These are phyloP conservation scores for Meira nashicola DNA, from an alignment of 1,284 basidiomycete species.

Conservation along the genomic window DNA sequence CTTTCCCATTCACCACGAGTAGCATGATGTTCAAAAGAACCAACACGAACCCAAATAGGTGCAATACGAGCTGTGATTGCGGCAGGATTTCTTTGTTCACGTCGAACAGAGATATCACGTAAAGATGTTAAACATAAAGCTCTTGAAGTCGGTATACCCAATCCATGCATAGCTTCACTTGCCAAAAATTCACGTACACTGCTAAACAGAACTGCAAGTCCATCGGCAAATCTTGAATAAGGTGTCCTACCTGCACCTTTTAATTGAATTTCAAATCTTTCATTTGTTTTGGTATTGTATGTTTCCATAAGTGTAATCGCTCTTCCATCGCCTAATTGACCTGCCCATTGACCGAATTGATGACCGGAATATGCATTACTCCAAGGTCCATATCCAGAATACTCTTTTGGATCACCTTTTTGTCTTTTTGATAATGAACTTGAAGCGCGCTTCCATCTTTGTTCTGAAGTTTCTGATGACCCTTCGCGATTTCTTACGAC, in stretches of 20 bases:
- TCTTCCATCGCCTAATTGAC: conserved; percentile 93
- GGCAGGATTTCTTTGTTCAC: conserved; percentile 75
- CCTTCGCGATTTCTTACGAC: not conserved
- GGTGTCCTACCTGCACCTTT: conserved; percentile 93
- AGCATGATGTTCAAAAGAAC: conserved; percentile 83
- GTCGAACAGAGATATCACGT: conserved; percentile 68
- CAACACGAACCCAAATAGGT: conserved; percentile 85
- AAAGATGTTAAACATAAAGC: conserved; percentile 75
- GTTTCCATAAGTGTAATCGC: conserved; percentile 78
- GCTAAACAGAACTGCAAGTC: conserved; percentile 82
- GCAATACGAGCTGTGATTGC: conserved; percentile 78
- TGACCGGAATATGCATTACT: conserved; percentile 50
- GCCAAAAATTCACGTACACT: conserved; percentile 76
- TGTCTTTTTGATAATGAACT: conserved; percentile 8
- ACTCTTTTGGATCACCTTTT: not conserved
- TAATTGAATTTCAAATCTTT: conserved; percentile 71
- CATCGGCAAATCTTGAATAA: conserved; percentile 84
- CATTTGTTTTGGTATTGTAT: conserved; percentile 56
- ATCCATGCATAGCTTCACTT: conserved; percentile 71
- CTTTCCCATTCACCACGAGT: conserved; percentile 56
- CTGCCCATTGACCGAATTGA: conserved; percentile 89
- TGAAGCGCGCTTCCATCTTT: conserved; percentile 11
- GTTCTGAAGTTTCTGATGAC: not conserved
- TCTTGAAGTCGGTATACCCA: conserved; percentile 81
- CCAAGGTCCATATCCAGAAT: conserved; percentile 36